Base-by-base conservation (phyloP, 2,329 filamentous ascomycete species). In the Curvularia lunata region DNA sequence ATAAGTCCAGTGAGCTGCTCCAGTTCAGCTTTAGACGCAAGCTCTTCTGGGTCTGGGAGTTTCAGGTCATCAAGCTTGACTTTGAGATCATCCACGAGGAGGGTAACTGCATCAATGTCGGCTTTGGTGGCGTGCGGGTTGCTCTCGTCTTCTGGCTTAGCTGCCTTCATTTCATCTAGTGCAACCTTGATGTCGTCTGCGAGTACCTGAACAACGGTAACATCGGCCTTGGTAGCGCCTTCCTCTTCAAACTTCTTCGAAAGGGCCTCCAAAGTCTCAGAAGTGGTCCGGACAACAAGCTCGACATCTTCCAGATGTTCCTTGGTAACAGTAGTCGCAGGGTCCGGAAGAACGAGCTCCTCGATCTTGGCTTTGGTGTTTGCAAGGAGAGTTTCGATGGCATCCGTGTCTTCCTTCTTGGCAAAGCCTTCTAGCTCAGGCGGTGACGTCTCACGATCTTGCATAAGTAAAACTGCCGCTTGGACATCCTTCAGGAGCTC, bases 321-420 rank as follows among this genome's bases (percentile, higher is more conserved):
- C 42, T 85, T 83, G 30, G 81, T 85, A 9, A 92, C 87, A 2
- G 86, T 81, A 56, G 90, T 87, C 32, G 92, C 89, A 3, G 87
- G 84, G 49, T 93, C 81, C 1, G 84, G 81, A 25, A 85, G 74
- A 5, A 76, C 85, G 48, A 96, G 85, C 58, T 96, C 92, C 57
- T 97, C 94, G 9, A 98, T 81, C 46, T 91, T 91, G 5, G 89
- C 87, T 74, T 97, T 97, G 30, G 92, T 93, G 73, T 96, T 97
- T 41, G 90, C 87, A 12, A 98, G 83, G 48, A 98, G 87, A 0
- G 90, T 96, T 76, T 97, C 94, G 57, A 98, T 93, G 10, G 92
- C 92, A 60, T 94, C 87, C 0, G 93, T 91, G 67, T 98, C 93
- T 64, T 97, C 92, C 72, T 91, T 91, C 30, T 83, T 87, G 5